phyloP scores from a whole-genome alignment of 1,139 yeast genomes.

The Casaregolazyma suthepensis region DNA sequence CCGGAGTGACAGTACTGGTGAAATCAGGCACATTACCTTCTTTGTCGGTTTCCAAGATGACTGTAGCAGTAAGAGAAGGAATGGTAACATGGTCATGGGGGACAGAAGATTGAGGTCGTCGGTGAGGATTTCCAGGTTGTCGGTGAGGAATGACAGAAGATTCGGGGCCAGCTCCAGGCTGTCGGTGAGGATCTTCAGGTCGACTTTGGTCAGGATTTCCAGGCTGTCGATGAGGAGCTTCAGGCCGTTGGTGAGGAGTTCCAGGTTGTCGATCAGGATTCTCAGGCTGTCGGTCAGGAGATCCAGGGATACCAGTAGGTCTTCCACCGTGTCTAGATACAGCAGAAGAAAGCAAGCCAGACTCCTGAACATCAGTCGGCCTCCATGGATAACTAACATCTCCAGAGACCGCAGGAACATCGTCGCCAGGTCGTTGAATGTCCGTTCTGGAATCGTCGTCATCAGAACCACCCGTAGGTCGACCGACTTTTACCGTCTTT shows the following conservation, averaged over 20 bases:
- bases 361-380: background rate
- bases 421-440: background rate
- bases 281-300: background rate
- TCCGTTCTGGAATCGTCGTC: background rate
- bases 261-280: no score
- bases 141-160: no score
- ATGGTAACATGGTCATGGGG: background rate
- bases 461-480: background rate
- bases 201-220: background rate
- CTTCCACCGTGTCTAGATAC: background rate
- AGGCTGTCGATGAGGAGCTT: no score
- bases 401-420: background rate
- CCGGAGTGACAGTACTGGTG: background rate
- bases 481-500: background rate
- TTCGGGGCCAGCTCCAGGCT: no score
- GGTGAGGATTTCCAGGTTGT: no score
- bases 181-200: no score
- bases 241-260: background rate
- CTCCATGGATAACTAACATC: background rate
- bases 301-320: background rate
- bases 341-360: background rate
- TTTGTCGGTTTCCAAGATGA: background rate
- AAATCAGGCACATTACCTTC: background rate
- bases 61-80: background rate
- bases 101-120: background rate